Conservation (phyloP, 768 basidiomycete genomes). For the Porphyrellus cyaneotinctus region DNA sequence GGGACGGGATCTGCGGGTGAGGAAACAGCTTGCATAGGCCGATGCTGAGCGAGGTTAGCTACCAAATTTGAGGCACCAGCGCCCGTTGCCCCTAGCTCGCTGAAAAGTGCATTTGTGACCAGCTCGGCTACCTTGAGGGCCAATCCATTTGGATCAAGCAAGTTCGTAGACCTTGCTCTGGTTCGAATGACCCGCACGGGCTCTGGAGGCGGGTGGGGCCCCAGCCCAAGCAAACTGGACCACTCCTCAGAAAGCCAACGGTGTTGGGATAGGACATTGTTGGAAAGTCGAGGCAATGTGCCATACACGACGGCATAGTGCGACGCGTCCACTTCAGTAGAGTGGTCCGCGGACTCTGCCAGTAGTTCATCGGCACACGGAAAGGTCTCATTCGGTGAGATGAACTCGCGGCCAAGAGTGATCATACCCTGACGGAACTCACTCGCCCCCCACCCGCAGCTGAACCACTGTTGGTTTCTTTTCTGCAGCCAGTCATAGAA, state of each 20-base stretch:
- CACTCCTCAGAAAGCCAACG: conserved; percentile 3
- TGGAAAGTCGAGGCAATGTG: background rate
- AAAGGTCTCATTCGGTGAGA: background rate
- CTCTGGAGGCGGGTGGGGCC: background rate
- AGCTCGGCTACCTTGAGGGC: background rate
- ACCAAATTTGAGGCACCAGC: background rate
- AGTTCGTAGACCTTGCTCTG: background rate
- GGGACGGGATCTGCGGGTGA: background rate
- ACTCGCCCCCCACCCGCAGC: background rate
- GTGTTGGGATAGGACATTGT: background rate
- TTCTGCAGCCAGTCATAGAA: background rate
- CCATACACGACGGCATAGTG: conserved; percentile 4
- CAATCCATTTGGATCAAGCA: background rate
- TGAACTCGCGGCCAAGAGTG: conserved; percentile 1
- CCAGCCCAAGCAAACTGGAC: conserved; percentile 4
- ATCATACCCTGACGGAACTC: conserved; percentile 9
- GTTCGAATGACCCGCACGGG: background rate
- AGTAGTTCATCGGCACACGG: background rate
- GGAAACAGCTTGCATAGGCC: background rate
- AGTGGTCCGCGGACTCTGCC: conserved; percentile 4
- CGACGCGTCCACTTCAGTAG: background rate
- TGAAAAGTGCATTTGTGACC: background rate
- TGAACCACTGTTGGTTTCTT: background rate
- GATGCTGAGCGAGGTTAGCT: no score
- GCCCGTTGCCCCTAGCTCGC: background rate